A percentile compares a stretch with the other conserved stretches of the same genome.
phyloP scores from a whole-genome alignment of 805 yeast genomes.

The Barnettozyma siamensis region DNA sequence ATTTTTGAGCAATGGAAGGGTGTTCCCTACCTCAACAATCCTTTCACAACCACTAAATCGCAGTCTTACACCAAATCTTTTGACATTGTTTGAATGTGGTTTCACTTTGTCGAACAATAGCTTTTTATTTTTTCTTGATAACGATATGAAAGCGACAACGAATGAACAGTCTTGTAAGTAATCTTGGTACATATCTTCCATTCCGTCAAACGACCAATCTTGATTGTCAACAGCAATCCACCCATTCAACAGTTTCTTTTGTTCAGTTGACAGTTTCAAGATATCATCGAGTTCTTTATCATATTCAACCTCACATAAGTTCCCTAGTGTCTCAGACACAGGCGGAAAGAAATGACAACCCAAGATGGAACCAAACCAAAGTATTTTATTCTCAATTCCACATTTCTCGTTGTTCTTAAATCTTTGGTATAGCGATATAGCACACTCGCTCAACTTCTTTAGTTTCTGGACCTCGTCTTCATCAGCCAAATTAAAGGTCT shows the following conservation, averaged over 20 bases:
- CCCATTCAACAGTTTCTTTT: conserved; percentile 4
- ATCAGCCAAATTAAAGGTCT: neutral
- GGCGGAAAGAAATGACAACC: conserved; percentile 16
- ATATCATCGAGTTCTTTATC: conserved; percentile 1
- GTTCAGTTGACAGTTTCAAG: conserved; percentile 11
- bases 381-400: conserved; percentile 7
- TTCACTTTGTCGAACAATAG: conserved; percentile 6
- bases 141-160: conserved; percentile 59
- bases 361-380: conserved; percentile 15
- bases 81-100: conserved; percentile 17
- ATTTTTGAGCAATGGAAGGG: conserved; percentile 33
- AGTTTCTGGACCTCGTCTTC: neutral
- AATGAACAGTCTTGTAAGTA: conserved; percentile 66
- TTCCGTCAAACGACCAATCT: conserved; percentile 19
- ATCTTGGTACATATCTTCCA: conserved; percentile 41
- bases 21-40: conserved; percentile 40
- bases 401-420: conserved; percentile 4
- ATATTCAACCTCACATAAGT: neutral
- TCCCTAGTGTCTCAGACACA: neutral
- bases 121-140: conserved; percentile 26
- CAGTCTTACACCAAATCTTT: conserved; percentile 37
- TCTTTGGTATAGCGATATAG: conserved; percentile 5
- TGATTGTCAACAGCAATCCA: conserved; percentile 8
- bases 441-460: conserved; percentile 2
- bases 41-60: conserved; percentile 50